Conservation (phyloP, 352 stramenopile genomes). For the Phytophthora sansomeana region DNA sequence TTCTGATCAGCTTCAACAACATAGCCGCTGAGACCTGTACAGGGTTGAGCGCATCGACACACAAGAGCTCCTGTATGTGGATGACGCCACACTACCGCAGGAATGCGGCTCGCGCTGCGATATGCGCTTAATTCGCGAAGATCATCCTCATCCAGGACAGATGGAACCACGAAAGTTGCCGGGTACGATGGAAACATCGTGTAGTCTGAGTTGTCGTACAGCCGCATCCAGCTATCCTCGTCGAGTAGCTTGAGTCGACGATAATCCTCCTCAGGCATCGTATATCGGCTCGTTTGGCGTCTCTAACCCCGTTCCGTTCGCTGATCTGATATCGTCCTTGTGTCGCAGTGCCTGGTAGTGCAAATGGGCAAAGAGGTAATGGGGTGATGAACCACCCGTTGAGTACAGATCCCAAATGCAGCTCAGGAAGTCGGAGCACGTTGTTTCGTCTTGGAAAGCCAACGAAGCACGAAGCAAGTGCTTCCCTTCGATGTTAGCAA, state of each 20-base stretch:
- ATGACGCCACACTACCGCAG: slow-evolving; percentile 94
- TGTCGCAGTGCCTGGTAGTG: slow-evolving; percentile 78
- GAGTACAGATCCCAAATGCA: slow-evolving; percentile 82
- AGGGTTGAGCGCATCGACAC: slow-evolving; percentile 85
- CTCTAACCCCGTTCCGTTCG: slow-evolving; percentile 44
- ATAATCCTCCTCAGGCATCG: slow-evolving; percentile 83
- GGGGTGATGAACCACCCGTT: slow-evolving; percentile 25
- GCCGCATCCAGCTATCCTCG: slow-evolving; percentile 82
- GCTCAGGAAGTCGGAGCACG: slow-evolving; percentile 77
- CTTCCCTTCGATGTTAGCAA: slow-evolving; percentile 89
- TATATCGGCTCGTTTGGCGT: slow-evolving; percentile 70
- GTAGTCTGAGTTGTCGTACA: slow-evolving; percentile 91
- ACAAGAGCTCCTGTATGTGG: slow-evolving; percentile 92
- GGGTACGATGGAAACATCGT: slow-evolving; percentile 95
- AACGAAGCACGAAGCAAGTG: slow-evolving; percentile 80
- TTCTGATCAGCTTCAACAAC: slow-evolving; percentile 85
- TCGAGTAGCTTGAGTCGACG: slow-evolving; percentile 79
- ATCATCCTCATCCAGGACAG: slow-evolving; percentile 92
- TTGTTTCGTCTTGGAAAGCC: slow-evolving; percentile 84
- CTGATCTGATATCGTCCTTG: slow-evolving; percentile 34
- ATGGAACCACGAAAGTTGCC: slow-evolving; percentile 92
- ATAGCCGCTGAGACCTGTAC: slow-evolving; percentile 83
- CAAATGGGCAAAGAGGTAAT: slow-evolving; percentile 82
- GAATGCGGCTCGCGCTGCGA: slow-evolving; percentile 94
- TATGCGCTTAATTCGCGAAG: slow-evolving; percentile 90